Evolutionary conservation across 257 asterid genomes (phyloP), one percentile per base, ranked within the genome.

Genomic region (Nicotiana attenuata): DNA sequence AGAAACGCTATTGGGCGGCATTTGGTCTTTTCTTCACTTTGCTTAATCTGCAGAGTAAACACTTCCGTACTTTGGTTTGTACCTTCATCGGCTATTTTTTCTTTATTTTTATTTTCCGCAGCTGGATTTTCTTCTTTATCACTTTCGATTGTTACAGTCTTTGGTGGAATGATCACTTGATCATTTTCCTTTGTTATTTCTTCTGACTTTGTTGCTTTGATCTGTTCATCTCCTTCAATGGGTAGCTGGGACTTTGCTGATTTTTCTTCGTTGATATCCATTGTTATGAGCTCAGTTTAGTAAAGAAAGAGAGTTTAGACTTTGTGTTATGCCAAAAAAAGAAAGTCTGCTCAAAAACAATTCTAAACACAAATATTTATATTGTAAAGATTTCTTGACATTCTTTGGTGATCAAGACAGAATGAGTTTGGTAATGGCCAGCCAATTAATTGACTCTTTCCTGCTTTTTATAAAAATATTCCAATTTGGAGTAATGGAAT

Each of bases 1-100:
- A 90, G 87, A 76, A 90, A 90, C 3, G 88, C 93, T 69, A 90
- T 76, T 4, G 93, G 93, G 50, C 78, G 83, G 84, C 91, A 87
- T 53, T 80, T 79, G 14, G 78, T 20, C 16, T 17, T 81, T 13
- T 83, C 88, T 17, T 83, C 82, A 31, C 60, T 52, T 33, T 28
- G 53, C 1, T 35, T 6, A 14, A 61, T 56, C n/a, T 56, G 16
- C 9, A 20, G 1, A 41, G 45, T 35, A 35, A 15, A 5, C 24
- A 5, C 22, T 56, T 78, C 77, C 10, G 26, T 1, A 66, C 26
- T 66, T 33, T 0, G 24, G 17, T 31, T 28, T 17, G 1, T 66
- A 65, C 17, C 7, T 35, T 35, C 45, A 4, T 19, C 5, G 57
- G 0, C 16, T 31, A 17, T 13, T 63, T 22, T 31, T 63, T 63